A percentile compares a stretch with the other conserved stretches of the same genome.
phyloP scores from a whole-genome alignment of 176 grass and related monocot genomes.

The Juncus inflexus region DNA sequence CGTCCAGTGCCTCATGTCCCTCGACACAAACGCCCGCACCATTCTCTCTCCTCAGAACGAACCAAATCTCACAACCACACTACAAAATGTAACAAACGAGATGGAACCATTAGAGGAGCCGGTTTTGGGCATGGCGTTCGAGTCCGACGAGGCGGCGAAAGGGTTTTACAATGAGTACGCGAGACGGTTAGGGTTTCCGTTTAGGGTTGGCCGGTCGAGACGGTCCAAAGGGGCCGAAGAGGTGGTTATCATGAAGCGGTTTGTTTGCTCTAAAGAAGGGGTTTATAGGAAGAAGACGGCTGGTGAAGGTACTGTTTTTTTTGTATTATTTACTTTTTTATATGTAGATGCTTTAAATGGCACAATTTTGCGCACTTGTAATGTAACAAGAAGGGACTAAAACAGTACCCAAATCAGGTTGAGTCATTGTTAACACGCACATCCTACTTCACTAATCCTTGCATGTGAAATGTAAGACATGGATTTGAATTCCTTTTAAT shows the following conservation, averaged over 20 bases:
- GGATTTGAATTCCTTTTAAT: too few species aligned
- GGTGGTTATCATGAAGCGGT: conserved; percentile 90
- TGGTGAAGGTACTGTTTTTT: conserved; percentile 31
- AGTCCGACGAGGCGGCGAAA: conserved; percentile 76
- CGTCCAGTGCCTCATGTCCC: conserved; percentile 79
- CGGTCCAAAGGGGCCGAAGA: conserved; percentile 74
- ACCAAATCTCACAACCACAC: conserved; percentile 9
- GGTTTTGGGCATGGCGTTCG: conserved; percentile 56
- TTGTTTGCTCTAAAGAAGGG: conserved; percentile 92
- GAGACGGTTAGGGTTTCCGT: conserved; percentile 60
- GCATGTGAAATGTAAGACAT: too few species aligned
- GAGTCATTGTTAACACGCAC: too few species aligned
- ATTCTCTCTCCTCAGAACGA: conserved; percentile 38
- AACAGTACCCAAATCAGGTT: too few species aligned
- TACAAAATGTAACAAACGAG: conserved; percentile 26
- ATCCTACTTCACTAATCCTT: too few species aligned
- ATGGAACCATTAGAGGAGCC: conserved; percentile 43
- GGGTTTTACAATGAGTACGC: conserved; percentile 83
- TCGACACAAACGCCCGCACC: conserved; percentile 53
- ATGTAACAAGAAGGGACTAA: too few species aligned
- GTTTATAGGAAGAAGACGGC: conserved; percentile 54
- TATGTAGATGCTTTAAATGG: too few species aligned
- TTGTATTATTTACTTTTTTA: too few species aligned
- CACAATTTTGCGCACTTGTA: too few species aligned
- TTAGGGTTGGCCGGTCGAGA: conserved; percentile 72